Percentiles rank a stretch among this genome's conserved stretches.
These are phyloP conservation scores for Penicillium verrucosum DNA, from an alignment of 2,329 filamentous ascomycete species.

Conservation along the genomic window DNA sequence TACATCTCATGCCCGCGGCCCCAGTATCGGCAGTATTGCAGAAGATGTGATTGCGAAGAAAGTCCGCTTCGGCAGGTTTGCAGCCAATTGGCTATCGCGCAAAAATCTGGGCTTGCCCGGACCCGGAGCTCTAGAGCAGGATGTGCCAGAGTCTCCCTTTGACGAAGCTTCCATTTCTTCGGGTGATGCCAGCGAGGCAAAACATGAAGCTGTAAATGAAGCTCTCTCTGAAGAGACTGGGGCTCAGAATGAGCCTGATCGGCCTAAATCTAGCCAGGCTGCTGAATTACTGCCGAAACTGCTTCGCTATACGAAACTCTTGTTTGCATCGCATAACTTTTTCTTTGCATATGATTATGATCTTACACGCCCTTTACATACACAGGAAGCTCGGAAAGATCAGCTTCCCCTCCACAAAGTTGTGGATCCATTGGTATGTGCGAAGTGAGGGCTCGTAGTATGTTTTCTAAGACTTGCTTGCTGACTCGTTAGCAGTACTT, in stretches of 20 bases:
- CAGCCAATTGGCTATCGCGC: conserved; percentile 85
- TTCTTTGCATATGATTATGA: conserved; percentile 96
- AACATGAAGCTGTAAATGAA: conserved; percentile 12
- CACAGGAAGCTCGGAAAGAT: conserved; percentile 39
- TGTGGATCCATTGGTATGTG: conserved; percentile 63
- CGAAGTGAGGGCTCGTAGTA: not conserved
- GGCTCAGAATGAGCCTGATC: conserved; percentile 6
- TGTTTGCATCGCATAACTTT: conserved; percentile 83
- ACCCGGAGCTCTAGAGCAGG: conserved; percentile 61
- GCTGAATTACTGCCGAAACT: conserved; percentile 74
- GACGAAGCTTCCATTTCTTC: conserved; percentile 22
- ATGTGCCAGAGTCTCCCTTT: conserved; percentile 34
- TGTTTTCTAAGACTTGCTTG: not conserved
- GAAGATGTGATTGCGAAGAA: conserved; percentile 82
- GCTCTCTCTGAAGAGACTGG: conserved; percentile 7
- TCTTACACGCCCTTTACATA: conserved; percentile 65
- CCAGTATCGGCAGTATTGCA: conserved; percentile 61
- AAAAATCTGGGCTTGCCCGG: conserved; percentile 75
- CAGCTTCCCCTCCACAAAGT: conserved; percentile 65
- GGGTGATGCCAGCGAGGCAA: conserved; percentile 4
- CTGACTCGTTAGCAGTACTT: conserved; percentile 60
- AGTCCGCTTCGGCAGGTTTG: conserved; percentile 84
- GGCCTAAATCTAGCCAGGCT: conserved; percentile 38
- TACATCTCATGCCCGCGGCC: conserved; percentile 27
- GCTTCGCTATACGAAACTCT: conserved; percentile 74